These are phyloP conservation scores for Eucalyptus caleyi DNA, from an alignment of 345 rosid genomes.

Conservation along the genomic window DNA sequence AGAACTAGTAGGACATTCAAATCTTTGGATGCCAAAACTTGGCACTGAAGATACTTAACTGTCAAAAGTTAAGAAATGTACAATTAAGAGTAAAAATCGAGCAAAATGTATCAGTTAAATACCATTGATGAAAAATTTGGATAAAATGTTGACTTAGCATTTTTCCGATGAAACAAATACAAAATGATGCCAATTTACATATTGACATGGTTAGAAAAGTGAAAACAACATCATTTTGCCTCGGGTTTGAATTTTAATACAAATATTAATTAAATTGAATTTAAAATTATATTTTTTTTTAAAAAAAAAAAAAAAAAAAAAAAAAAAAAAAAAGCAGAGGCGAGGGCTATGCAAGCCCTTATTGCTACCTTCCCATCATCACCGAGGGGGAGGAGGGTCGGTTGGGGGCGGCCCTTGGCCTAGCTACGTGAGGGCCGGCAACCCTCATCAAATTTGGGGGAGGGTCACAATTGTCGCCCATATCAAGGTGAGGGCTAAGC, in stretches of 20 bases:
- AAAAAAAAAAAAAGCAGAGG: too few species aligned
- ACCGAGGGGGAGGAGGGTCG: fast-evolving
- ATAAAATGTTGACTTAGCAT: fast-evolving
- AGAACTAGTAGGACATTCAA: too few species aligned
- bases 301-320: too few species aligned
- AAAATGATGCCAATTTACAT: fast-evolving
- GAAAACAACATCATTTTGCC: fast-evolving
- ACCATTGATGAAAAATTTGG: fast-evolving
- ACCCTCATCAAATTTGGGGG: fast-evolving
- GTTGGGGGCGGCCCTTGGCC: fast-evolving
- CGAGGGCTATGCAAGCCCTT: fast-evolving
- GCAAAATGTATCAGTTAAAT: fast-evolving
- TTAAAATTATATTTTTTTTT: fast-evolving
- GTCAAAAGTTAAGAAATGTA: fast-evolving
- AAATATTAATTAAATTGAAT: too few species aligned
- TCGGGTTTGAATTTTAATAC: too few species aligned
- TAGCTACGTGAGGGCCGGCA: fast-evolving
- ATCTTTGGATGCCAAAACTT: too few species aligned
- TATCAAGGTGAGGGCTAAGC: fast-evolving
- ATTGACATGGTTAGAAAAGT: fast-evolving
- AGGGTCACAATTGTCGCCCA: fast-evolving
- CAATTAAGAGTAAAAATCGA: fast-evolving
- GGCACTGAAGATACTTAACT: fast-evolving
- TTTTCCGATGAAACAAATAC: too few species aligned
- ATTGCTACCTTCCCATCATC: fast-evolving